Percentiles rank a stretch among this genome's conserved stretches.
Evolutionary conservation across 768 basidiomycete genomes (phyloP).

Genomic region (Lactifluus piperatus): DNA sequence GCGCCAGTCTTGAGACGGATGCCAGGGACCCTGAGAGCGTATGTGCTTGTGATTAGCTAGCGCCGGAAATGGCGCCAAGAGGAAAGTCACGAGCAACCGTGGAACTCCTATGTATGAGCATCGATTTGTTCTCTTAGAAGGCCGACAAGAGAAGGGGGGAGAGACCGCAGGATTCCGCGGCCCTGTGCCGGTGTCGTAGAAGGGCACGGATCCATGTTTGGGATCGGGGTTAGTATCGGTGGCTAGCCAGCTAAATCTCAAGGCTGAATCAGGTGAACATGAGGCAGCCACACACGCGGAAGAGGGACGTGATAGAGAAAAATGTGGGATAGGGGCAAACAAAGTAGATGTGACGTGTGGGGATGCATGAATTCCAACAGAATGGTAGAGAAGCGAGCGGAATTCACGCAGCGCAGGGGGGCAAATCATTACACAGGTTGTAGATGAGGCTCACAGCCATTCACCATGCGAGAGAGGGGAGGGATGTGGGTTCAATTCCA

Average conservation of each 20-base stretch:
- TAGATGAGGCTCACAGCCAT: not conserved
- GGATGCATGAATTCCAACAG: constrained; percentile 9
- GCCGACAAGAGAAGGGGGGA: not conserved
- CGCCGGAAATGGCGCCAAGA: not conserved
- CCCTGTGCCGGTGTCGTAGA: not conserved
- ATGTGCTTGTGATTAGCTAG: not conserved
- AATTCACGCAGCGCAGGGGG: not conserved
- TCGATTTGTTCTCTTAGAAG: not conserved
- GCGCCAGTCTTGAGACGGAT: not conserved
- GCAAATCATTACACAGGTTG: not conserved
- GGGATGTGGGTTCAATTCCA: not conserved
- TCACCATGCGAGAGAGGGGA: not conserved
- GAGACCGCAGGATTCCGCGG: not conserved
- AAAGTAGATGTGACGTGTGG: constrained; percentile 9
- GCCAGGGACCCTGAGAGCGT: constrained; percentile 1
- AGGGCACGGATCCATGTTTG: not conserved
- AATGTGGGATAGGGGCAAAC: constrained; percentile 17
- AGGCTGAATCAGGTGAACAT: constrained; percentile 16
- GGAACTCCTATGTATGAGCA: not conserved
- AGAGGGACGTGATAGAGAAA: constrained; percentile 15
- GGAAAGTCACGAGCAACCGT: not conserved
- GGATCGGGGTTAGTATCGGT: not conserved
- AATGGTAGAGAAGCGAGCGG: not conserved
- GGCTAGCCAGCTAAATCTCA: not conserved
- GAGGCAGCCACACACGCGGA: constrained; percentile 16